phyloP scores from a whole-genome alignment of 441 rosid species.

The Gossypium trilobum region DNA sequence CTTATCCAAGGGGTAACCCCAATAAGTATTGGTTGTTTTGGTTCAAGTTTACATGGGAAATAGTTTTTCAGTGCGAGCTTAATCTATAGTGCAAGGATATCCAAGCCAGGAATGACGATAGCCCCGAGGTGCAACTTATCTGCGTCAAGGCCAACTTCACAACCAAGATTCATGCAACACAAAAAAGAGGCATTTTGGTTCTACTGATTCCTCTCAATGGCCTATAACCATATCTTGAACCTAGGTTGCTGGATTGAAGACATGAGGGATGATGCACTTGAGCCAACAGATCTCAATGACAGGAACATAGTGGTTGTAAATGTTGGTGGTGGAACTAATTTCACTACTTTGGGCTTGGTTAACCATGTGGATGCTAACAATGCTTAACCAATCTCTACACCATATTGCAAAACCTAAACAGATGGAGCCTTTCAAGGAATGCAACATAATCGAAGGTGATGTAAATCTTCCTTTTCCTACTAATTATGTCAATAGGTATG shows the following conservation, averaged over 20 bases:
- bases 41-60: background rate
- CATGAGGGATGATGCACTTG: conserved; percentile 3
- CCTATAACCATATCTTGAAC: background rate
- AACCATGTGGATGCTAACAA: background rate
- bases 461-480: background rate
- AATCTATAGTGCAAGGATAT: background rate
- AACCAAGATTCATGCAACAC: background rate
- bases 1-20: background rate
- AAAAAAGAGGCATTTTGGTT: conserved; percentile 1
- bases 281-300: background rate
- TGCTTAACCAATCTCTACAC: background rate
- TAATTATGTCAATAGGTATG: background rate
- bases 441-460: background rate
- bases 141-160: background rate
- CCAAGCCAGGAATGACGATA: background rate
- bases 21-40: background rate
- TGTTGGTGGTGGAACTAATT: background rate
- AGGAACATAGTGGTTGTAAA: background rate
- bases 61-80: background rate
- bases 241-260: background rate
- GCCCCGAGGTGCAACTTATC: background rate
- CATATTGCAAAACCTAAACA: background rate
- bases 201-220: background rate
- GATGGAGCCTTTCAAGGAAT: background rate
- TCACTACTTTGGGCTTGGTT: background rate